Base-by-base conservation (phyloP, 2,329 filamentous ascomycete species). In the Rhexocercosporidium sp. region DNA sequence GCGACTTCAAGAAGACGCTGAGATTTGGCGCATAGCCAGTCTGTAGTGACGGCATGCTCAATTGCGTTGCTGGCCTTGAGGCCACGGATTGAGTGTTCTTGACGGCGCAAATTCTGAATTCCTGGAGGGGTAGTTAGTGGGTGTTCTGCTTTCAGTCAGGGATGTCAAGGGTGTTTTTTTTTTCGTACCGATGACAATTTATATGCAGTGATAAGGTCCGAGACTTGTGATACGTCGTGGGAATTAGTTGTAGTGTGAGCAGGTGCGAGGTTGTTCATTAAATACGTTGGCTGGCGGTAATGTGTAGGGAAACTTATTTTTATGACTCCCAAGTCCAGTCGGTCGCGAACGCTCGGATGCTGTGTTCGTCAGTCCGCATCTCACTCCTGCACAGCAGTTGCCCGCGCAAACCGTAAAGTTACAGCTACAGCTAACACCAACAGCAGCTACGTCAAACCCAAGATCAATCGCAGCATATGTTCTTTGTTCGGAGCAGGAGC, bases 1-100 rank as follows among this genome's bases (percentile, higher is more conserved):
- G 84, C 14, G 91, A 90, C 76, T 91, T 92, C 71, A 96, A 86
- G 75, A 93, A 96, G 59, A 90, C 91, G 56, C 90, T 87, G 70
- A 97, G 83, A 73, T 90, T 91, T 51, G 93, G 93, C 79, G 92
- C 89, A 77, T 86, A 81, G 74, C 85, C 82, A 59, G 59, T 44
- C 31, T 67, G 66, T 47, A 62, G 14, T 4, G 74, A 66, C 67
- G 88, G 84, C 89, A 92, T 92, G 14, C 31, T 68, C 47, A 60
- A 20, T 54, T n/a, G 59, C 3, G 37, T 34, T 49, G 18, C 59
- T 64, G 49, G 51, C 47, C 16, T 59, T 46, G 41, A 47, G 12
- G 47, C 27, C 60, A 22, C 60, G 47, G 14, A 18, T 49, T 51
- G 12, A 39, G 20, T 25, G 11, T 34, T 51, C n/a, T 44, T 18